phyloP scores from a whole-genome alignment of 2,329 filamentous ascomycete species.

The Xylaria sp. region DNA sequence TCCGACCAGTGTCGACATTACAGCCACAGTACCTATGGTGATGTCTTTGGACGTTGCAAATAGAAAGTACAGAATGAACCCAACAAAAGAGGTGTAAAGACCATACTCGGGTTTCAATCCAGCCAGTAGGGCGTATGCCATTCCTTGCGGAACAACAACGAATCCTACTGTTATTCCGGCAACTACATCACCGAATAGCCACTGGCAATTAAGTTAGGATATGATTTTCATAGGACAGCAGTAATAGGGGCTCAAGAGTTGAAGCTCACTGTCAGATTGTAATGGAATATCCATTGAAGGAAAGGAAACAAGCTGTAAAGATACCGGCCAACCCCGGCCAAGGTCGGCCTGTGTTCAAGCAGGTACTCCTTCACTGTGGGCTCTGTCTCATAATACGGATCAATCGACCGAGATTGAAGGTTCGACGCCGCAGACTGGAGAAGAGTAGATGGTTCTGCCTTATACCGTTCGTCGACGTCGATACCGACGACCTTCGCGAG shows the following conservation, averaged over 20 bases:
- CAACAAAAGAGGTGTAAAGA: constrained; percentile 54
- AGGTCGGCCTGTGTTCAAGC: constrained; percentile 67
- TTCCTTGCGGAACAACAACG: constrained; percentile 65
- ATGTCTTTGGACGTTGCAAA: constrained; percentile 66
- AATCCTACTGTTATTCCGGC: constrained; percentile 61
- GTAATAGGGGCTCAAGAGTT: constrained; percentile 77
- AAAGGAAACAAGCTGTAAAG: constrained; percentile 83
- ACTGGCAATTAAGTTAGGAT: constrained; percentile 28
- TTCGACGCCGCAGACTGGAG: constrained; percentile 45
- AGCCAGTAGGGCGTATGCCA: constrained; percentile 63
- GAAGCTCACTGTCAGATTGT: constrained; percentile 72
- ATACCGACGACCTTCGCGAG: constrained; percentile 45
- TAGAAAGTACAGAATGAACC: constrained; percentile 53
- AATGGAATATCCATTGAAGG: constrained; percentile 82
- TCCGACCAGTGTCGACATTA: constrained; percentile 64
- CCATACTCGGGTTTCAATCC: constrained; percentile 61
- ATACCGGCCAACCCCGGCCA: constrained; percentile 67
- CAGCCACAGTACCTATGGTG: constrained; percentile 76
- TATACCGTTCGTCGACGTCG: constrained; percentile 46
- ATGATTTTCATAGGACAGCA: constrained; percentile 76
- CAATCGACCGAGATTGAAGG: constrained; percentile 53
- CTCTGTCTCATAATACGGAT: constrained; percentile 83
- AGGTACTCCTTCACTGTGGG: constrained; percentile 81
- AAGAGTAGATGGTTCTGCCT: constrained; percentile 42
- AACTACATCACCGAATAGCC: constrained; percentile 38